Conservation (phyloP, 352 stramenopile genomes). For the Thalassiosira mediterranea region DNA sequence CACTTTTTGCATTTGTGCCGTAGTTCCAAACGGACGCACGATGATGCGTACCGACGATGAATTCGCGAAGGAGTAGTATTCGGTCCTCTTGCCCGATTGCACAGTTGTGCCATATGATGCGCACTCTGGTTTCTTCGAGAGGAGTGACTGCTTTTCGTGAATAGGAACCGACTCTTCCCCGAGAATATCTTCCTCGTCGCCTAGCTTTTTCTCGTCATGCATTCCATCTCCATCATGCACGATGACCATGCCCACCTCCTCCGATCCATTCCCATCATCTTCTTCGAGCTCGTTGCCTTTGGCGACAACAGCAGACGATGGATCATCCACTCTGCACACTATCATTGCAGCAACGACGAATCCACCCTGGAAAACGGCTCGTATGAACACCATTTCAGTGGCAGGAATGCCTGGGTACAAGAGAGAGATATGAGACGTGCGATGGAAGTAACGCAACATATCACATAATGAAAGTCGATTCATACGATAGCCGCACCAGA, state of each 20-base stretch:
- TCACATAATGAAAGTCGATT: too few relatives aligned
- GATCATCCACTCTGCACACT: conserved; percentile 30
- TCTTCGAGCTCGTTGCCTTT: not conserved
- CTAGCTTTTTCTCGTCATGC: conserved; percentile 14
- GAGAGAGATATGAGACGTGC: too few relatives aligned
- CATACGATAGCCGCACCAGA: too few relatives aligned
- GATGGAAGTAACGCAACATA: too few relatives aligned
- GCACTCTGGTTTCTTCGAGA: conserved; percentile 14
- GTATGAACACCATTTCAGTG: conserved; percentile 61
- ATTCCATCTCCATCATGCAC: not conserved
- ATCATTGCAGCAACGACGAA: conserved; percentile 51
- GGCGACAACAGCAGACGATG: not conserved
- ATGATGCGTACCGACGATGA: conserved; percentile 22
- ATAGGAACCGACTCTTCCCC: too few relatives aligned
- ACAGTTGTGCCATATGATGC: not conserved
- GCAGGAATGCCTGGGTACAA: conserved; percentile 27
- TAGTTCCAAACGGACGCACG: conserved; percentile 44
- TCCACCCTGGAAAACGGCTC: conserved; percentile 49
- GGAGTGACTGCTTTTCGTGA: conserved; percentile 12
- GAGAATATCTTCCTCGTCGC: not conserved
- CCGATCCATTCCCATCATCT: conserved; percentile 3
- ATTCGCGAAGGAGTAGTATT: not conserved
- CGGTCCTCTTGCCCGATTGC: not conserved
- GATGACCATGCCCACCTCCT: not conserved
- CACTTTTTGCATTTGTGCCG: conserved; percentile 23